These are phyloP conservation scores for Umbelopsis ramanniana DNA, from an alignment of 192 early-diverging fungal genomes.

Conservation along the genomic window DNA sequence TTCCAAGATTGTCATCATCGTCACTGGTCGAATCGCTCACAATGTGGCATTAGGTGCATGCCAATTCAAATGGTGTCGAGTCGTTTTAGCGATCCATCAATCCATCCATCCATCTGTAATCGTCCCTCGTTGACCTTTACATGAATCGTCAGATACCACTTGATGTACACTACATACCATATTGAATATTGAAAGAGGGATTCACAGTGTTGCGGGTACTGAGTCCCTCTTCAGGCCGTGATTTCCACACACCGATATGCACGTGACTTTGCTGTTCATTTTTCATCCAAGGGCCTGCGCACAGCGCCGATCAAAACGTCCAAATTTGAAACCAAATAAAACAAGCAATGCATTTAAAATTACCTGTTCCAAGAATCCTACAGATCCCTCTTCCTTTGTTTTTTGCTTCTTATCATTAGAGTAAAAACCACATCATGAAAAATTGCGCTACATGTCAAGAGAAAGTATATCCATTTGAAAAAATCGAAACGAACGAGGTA, in stretches of 20 bases:
- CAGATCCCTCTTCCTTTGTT: not conserved
- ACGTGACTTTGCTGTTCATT: conserved; percentile 1
- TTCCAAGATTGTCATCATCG: too few relatives aligned
- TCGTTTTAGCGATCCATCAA: conserved; percentile 16
- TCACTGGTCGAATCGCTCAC: not conserved
- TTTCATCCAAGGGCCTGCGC: not conserved
- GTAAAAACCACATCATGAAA: not conserved
- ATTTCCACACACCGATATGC: not conserved
- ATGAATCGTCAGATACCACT: not conserved
- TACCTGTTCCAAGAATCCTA: not conserved
- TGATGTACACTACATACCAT: conserved; percentile 10
- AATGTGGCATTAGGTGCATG: not conserved
- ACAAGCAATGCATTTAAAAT: too few relatives aligned
- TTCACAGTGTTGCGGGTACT: not conserved
- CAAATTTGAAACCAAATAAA: too few relatives aligned
- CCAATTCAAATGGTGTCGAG: not conserved
- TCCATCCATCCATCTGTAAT: conserved; percentile 13
- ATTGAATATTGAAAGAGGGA: conserved; percentile 16
- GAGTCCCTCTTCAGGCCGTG: not conserved
- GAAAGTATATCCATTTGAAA: conserved; percentile 14
- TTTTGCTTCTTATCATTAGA: not conserved
- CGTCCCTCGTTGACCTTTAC: not conserved
- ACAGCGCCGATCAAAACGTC: too few relatives aligned
- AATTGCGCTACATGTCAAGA: not conserved
- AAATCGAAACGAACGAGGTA: conserved; percentile 14